Percentiles rank a stretch among this genome's conserved stretches.
phyloP scores from a whole-genome alignment of 2,329 filamentous ascomycete species.

The Fusarium buxicola region DNA sequence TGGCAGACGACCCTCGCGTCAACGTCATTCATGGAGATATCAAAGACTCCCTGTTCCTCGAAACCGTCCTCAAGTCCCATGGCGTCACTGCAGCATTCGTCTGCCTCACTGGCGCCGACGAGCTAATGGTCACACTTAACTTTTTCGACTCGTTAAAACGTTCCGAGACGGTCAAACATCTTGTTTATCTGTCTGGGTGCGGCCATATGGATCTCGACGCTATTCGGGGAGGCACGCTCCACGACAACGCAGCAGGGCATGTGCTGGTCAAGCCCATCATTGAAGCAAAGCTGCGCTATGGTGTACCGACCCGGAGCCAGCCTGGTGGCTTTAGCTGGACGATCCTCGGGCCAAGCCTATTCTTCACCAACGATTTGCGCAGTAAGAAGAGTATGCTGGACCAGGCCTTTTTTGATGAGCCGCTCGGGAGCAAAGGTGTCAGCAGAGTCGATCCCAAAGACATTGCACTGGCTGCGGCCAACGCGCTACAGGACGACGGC shows the following conservation, averaged over 20 bases:
- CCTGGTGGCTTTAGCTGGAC: slow-evolving; percentile 31
- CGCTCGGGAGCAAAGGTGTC: slow-evolving; percentile 20
- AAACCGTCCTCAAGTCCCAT: slow-evolving; percentile 4
- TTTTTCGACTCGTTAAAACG: slow-evolving; percentile 19
- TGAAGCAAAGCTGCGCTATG: slow-evolving; percentile 27
- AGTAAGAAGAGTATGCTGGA: slow-evolving; percentile 20
- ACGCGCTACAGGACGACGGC: slow-evolving; percentile 21
- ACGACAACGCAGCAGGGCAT: slow-evolving; percentile 16
- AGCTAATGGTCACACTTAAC: slow-evolving; percentile 32
- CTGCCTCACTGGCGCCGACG: slow-evolving; percentile 24
- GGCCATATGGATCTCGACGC: slow-evolving; percentile 18
- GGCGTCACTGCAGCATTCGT: slow-evolving; percentile 14
- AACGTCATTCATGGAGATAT: slow-evolving; percentile 20
- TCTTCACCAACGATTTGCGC: slow-evolving; percentile 25
- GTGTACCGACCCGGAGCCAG: slow-evolving; percentile 1
- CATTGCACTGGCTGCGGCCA: slow-evolving; percentile 21
- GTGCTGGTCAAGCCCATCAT: slow-evolving; percentile 26
- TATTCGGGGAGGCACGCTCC: slow-evolving; percentile 8
- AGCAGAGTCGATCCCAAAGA: slow-evolving; percentile 25
- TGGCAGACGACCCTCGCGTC: slow-evolving; percentile 7
- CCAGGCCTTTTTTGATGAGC: slow-evolving; percentile 23
- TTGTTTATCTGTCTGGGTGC: slow-evolving; percentile 24
- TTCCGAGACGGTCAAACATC: slow-evolving; percentile 15
- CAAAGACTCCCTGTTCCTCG: slow-evolving; percentile 19
- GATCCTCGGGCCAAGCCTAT: slow-evolving; percentile 24